Evolutionary conservation across 116 monocot species (phyloP).

Genomic region (Papilionanthe hybrid): DNA sequence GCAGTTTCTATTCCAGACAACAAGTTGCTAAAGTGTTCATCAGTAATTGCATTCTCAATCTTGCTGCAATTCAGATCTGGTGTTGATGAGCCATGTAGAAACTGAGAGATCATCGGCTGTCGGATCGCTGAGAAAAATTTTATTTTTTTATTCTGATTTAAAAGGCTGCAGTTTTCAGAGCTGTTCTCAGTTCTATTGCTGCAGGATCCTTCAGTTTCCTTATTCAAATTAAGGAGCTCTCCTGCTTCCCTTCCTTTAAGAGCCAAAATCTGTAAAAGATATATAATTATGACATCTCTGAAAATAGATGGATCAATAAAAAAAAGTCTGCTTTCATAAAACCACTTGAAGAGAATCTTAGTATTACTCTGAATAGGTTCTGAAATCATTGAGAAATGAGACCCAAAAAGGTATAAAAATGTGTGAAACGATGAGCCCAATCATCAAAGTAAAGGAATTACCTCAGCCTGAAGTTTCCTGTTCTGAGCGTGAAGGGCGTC

Average conservation of each 20-base stretch:
- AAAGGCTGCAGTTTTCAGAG: conserved; percentile 16
- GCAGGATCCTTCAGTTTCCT: conserved; percentile 25
- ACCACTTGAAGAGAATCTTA: neutral
- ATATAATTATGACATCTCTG: too few species aligned
- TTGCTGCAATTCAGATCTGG: conserved; percentile 5
- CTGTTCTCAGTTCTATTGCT: conserved; percentile 26
- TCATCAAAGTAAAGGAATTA: neutral
- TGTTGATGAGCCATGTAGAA: conserved; percentile 3
- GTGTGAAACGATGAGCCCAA: too few species aligned
- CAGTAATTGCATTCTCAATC: conserved; percentile 5
- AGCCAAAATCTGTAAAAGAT: conserved; percentile 13
- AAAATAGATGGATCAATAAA: too few species aligned
- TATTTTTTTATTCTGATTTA: neutral
- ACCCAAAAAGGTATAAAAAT: neutral
- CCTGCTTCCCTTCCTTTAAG: conserved; percentile 17
- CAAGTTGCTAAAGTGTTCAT: conserved; percentile 21
- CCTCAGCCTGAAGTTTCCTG: conserved; percentile 24
- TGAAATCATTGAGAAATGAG: neutral
- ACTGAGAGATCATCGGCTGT: neutral
- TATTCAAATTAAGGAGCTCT: conserved; percentile 13
- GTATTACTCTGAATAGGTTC: neutral
- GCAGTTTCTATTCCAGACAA: conserved; percentile 15
- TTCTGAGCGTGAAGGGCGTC: conserved; percentile 13
- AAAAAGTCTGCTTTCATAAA: too few species aligned
- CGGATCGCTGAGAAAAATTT: conserved; percentile 2